Evolutionary conservation across 2,329 filamentous ascomycete genomes (phyloP).

Genomic region (Ophiocordyceps camponoti-floridani): DNA sequence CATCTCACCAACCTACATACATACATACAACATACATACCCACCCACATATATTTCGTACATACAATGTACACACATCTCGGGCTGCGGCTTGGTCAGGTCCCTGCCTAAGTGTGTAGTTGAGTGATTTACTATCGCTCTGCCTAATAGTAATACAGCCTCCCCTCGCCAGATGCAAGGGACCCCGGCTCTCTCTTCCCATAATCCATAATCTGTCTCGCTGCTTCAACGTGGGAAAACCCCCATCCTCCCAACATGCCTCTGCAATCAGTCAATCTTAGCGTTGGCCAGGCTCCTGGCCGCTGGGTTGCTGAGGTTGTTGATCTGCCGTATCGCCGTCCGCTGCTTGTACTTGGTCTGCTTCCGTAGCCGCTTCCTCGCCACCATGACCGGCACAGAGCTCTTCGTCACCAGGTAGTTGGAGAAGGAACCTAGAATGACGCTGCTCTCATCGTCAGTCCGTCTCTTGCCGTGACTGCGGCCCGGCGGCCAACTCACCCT

Average conservation of each 20-base stretch:
- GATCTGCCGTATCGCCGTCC: constrained; percentile 47
- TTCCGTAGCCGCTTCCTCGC: constrained; percentile 79
- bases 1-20: background rate
- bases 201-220: too few relatives aligned
- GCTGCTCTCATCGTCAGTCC: constrained; percentile 22
- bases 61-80: too few relatives aligned
- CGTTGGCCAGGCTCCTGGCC: constrained; percentile 47
- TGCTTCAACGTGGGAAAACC: too few relatives aligned
- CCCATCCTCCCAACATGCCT: too few relatives aligned
- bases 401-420: constrained; percentile 94
- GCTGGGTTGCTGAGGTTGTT: constrained; percentile 65
- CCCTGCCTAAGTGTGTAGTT: too few relatives aligned
- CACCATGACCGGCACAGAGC: constrained; percentile 94
- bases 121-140: background rate
- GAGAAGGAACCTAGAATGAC: constrained; percentile 92
- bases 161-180: background rate
- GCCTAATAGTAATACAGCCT: background rate
- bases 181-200: too few relatives aligned
- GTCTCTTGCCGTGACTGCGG: background rate
- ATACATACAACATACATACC: too few relatives aligned
- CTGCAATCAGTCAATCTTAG: constrained; percentile 48
- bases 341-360: constrained; percentile 66
- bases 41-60: too few relatives aligned
- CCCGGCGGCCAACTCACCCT: constrained; percentile 40
- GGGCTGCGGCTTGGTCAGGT: too few relatives aligned